Conservation (phyloP, 345 rosid genomes). For the Pelargonium nanum region DNA sequence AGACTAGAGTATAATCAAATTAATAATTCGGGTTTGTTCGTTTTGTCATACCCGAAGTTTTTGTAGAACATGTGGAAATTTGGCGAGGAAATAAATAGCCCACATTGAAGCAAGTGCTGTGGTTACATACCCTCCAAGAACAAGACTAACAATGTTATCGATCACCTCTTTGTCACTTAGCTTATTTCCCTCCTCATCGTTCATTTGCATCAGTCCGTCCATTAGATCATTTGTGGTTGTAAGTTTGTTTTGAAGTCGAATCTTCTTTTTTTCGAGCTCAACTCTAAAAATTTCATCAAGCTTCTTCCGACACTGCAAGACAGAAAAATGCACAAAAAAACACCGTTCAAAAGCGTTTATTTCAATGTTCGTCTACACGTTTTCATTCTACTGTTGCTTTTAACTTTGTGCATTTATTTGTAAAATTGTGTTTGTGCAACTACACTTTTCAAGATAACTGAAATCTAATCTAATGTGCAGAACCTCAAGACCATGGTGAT, state of each 20-base stretch:
- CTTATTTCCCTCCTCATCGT: conserved; percentile 24
- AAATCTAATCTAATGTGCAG: background rate
- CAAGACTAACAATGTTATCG: conserved; percentile 27
- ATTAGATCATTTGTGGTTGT: conserved; percentile 20
- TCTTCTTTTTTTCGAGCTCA: conserved; percentile 25
- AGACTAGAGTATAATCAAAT: no score
- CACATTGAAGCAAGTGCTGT: conserved; percentile 26
- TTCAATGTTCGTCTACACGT: no score
- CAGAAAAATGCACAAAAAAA: background rate
- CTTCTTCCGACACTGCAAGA: conserved; percentile 19
- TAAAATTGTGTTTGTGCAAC: no score
- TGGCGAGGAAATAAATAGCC: conserved; percentile 33
- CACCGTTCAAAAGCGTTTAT: no score
- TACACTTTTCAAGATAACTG: no score
- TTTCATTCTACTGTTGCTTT: no score
- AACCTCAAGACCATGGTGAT: conserved; percentile 24
- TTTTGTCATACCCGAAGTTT: conserved; percentile 16
- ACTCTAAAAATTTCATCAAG: conserved; percentile 13
- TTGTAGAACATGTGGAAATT: conserved; percentile 19
- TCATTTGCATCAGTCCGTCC: conserved; percentile 29
- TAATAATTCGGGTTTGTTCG: no score
- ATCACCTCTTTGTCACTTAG: conserved; percentile 30
- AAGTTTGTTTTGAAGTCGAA: background rate
- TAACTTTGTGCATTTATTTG: no score
- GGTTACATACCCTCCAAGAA: conserved; percentile 25